These are phyloP conservation scores for Scleroderma citrinum DNA, from an alignment of 768 basidiomycete genomes.

Conservation along the genomic window DNA sequence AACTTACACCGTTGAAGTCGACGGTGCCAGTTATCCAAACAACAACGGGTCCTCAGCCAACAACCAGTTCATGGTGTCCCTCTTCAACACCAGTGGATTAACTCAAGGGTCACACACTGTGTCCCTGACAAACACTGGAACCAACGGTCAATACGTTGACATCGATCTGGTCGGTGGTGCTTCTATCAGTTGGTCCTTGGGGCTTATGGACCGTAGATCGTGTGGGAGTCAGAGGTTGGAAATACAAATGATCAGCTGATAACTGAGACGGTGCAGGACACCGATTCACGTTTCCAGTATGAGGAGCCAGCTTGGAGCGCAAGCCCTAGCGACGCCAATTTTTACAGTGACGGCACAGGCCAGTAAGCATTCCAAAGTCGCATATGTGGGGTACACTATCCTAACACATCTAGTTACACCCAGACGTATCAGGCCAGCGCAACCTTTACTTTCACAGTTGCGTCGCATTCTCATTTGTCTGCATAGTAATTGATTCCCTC, in stretches of 20 bases:
- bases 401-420: conserved; percentile 24
- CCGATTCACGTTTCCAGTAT: conserved; percentile 35
- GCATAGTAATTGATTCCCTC: conserved; percentile 5
- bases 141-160: conserved; percentile 33
- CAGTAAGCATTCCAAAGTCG: conserved; percentile 25
- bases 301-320: conserved; percentile 29
- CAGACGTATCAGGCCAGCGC: conserved; percentile 26
- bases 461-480: conserved; percentile 5
- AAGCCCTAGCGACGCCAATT: conserved; percentile 24
- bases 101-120: conserved; percentile 32
- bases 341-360: conserved; percentile 38
- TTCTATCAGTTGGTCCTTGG: not conserved
- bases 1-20: conserved; percentile 36
- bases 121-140: conserved; percentile 27
- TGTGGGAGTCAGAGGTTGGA: conserved; percentile 24
- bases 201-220: conserved; percentile 10
- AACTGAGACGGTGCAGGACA: conserved; percentile 25
- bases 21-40: conserved; percentile 25
- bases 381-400: not conserved
- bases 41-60: conserved; percentile 25
- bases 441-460: conserved; percentile 35
- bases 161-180: conserved; percentile 39
- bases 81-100: conserved; percentile 35
- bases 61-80: conserved; percentile 32
- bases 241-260: conserved; percentile 8